These are phyloP conservation scores for Luffa acutangula DNA, from an alignment of 306 rosid genomes.

Conservation along the genomic window DNA sequence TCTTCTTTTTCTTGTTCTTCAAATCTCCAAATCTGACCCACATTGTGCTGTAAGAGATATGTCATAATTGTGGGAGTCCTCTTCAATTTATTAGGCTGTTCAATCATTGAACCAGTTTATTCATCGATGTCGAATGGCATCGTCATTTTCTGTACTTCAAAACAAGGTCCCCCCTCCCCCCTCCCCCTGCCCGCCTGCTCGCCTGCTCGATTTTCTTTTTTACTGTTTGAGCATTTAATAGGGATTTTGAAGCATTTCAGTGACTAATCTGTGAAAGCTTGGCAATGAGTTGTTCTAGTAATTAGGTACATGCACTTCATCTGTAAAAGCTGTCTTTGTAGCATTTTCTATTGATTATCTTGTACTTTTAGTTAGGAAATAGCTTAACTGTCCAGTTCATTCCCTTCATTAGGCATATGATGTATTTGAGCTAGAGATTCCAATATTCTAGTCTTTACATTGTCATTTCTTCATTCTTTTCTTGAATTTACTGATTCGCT, in stretches of 20 bases:
- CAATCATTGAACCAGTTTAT: conserved; percentile 7
- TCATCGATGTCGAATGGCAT: neutral
- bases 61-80: conserved; percentile 17
- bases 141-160: neutral
- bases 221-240: neutral
- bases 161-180: conserved; percentile 4
- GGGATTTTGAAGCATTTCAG: neutral
- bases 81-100: conserved; percentile 19
- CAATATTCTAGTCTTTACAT: neutral
- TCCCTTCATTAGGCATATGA: neutral
- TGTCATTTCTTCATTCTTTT: neutral
- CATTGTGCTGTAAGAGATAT: conserved; percentile 15
- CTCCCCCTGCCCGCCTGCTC: neutral
- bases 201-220: neutral
- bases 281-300: neutral
- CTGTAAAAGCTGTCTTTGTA: neutral
- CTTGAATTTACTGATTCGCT: neutral
- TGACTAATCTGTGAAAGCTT: neutral
- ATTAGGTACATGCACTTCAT: neutral
- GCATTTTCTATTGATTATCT: neutral
- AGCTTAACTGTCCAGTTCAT: neutral
- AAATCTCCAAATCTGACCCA: conserved; percentile 36
- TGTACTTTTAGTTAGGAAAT: neutral
- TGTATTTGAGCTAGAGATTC: neutral
- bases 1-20: neutral